Percentiles rank a stretch among this genome's conserved stretches.
These are phyloP conservation scores for Cercophora samala DNA, from an alignment of 495 filamentous ascomycete genomes.

Conservation along the genomic window DNA sequence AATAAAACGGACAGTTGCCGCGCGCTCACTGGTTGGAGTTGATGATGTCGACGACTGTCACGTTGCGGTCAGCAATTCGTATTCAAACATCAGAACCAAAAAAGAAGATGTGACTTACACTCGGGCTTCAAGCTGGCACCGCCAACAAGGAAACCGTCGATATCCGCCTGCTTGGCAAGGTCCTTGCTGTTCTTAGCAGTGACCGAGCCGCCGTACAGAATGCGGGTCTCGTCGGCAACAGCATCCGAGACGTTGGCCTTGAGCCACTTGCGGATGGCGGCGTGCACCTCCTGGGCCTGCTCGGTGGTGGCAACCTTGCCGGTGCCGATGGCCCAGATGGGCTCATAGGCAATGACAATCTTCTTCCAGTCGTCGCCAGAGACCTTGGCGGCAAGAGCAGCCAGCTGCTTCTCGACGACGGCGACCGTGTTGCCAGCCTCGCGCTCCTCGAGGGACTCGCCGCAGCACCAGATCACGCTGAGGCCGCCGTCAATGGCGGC, in stretches of 20 bases:
- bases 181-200: constrained; percentile 98
- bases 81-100: too few relatives aligned
- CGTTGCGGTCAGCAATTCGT: constrained; percentile 31
- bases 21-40: constrained; percentile 48
- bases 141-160: constrained; percentile 97
- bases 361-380: constrained; percentile 76
- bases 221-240: constrained; percentile 73
- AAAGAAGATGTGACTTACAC: constrained; percentile 56
- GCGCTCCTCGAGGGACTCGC: constrained; percentile 89
- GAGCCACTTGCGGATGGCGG: constrained; percentile 87
- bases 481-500: constrained; percentile 81
- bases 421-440: constrained; percentile 82
- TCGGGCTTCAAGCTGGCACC: constrained; percentile 98
- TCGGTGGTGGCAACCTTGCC: constrained; percentile 92
- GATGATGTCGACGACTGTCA: constrained; percentile 57
- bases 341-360: constrained; percentile 97
- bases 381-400: constrained; percentile 63
- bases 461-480: constrained; percentile 91
- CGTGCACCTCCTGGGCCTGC: constrained; percentile 95
- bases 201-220: constrained; percentile 95
- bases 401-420: constrained; percentile 79
- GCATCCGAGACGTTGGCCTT: constrained; percentile 64
- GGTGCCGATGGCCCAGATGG: constrained; percentile 98
- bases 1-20: background rate
- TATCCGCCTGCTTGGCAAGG: constrained; percentile 83